These are phyloP conservation scores for Henckelia pumila DNA, from an alignment of 257 asterid species.

Conservation along the genomic window DNA sequence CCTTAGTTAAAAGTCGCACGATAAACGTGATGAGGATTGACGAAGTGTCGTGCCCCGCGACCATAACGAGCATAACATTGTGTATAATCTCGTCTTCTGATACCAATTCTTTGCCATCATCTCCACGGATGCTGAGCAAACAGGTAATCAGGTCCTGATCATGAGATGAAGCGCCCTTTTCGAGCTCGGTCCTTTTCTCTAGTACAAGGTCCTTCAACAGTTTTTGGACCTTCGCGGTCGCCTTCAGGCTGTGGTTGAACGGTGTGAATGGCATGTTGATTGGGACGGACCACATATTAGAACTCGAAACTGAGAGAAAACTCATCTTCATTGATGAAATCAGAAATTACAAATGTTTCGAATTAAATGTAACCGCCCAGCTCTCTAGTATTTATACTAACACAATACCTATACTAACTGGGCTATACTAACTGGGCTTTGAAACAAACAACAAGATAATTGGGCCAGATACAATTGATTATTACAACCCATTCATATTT, in stretches of 20 bases:
- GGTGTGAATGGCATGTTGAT: constrained; percentile 60
- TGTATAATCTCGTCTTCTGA: constrained; percentile 65
- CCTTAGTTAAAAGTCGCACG: constrained; percentile 44
- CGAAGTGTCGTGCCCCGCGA: constrained; percentile 69
- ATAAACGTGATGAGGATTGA: constrained; percentile 60
- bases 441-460: no score
- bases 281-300: constrained; percentile 78
- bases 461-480: no score
- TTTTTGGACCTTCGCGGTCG: constrained; percentile 45
- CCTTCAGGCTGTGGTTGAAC: constrained; percentile 63
- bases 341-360: no score
- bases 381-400: no score
- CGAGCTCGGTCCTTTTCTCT: constrained; percentile 46
- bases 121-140: constrained; percentile 52
- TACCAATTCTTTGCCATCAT: constrained; percentile 33
- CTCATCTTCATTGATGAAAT: no score
- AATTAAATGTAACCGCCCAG: no score
- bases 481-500: no score
- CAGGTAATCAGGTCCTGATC: constrained; percentile 67
- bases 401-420: no score
- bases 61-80: constrained; percentile 58
- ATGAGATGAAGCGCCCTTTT: constrained; percentile 44
- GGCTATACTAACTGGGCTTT: no score
- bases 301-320: no score
- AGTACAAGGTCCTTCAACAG: constrained; percentile 46